Evolutionary conservation across 2,329 filamentous ascomycete genomes (phyloP).

Genomic region (Aspergillus sp.): DNA sequence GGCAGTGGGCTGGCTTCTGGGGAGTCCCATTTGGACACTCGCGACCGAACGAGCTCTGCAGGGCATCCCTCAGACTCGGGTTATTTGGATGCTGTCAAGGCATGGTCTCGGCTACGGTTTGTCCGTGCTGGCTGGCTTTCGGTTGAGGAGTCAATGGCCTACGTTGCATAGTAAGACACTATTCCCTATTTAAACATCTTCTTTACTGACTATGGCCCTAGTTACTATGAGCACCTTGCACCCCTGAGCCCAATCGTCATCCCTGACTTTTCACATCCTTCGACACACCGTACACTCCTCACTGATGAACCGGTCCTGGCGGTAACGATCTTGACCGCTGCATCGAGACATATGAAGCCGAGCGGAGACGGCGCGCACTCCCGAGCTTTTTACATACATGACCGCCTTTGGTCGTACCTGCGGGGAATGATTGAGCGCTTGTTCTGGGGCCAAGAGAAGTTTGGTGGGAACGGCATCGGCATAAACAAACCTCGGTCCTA

Average conservation of each 20-base stretch:
- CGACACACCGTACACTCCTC: constrained; percentile 74
- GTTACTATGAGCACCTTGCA: constrained; percentile 87
- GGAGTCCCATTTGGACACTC: constrained; percentile 28
- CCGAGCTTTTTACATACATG: constrained; percentile 86
- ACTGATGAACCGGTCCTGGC: constrained; percentile 91
- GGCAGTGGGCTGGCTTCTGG: constrained; percentile 24
- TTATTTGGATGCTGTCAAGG: constrained; percentile 67
- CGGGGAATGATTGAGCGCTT: constrained; percentile 93
- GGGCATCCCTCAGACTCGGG: constrained; percentile 37
- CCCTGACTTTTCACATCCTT: constrained; percentile 82
- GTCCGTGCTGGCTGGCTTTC: constrained; percentile 98
- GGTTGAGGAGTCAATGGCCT: constrained; percentile 85
- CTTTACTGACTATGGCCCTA: constrained; percentile 32
- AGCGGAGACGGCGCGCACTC: constrained; percentile 77
- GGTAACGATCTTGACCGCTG: constrained; percentile 86
- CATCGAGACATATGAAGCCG: constrained; percentile 81
- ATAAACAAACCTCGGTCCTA: constrained; percentile 68
- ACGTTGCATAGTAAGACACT: constrained; percentile 77
- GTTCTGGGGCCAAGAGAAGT: constrained; percentile 94
- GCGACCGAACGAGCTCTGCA: constrained; percentile 26
- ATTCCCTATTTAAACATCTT: constrained; percentile 8
- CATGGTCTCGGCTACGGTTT: constrained; percentile 91
- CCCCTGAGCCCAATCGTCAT: constrained; percentile 92
- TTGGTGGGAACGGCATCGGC: constrained; percentile 66
- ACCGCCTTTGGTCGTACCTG: constrained; percentile 92